phyloP scores from a whole-genome alignment of 2,329 filamentous ascomycete genomes.

The Neonectria punicea region DNA sequence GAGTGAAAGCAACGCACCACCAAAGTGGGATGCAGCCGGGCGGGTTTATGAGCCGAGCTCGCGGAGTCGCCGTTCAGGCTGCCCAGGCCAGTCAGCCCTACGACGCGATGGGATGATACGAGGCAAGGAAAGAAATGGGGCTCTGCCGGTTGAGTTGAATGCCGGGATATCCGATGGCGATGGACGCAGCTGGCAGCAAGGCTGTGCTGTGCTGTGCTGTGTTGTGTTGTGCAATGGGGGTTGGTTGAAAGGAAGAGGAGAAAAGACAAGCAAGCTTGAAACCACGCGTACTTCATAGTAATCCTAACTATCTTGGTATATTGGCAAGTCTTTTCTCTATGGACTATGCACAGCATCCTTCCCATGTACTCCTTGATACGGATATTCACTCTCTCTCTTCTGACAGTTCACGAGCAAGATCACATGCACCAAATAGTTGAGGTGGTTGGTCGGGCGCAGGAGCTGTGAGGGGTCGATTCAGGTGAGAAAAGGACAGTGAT shows the following conservation, averaged over 20 bases:
- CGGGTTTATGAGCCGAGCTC: not conserved
- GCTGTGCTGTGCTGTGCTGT: constrained; percentile 2
- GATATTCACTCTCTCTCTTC: not conserved
- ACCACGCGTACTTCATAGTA: not conserved
- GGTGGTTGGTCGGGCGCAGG: constrained; percentile 6
- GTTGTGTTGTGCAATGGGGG: not conserved
- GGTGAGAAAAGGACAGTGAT: constrained; percentile 1
- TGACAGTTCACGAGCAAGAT: not conserved
- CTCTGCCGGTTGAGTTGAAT: constrained; percentile 11
- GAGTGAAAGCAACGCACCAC: not conserved
- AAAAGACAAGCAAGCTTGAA: not conserved
- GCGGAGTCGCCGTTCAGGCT: constrained; percentile 23
- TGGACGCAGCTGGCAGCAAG: constrained; percentile 6
- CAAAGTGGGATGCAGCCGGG: not conserved
- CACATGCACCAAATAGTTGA: constrained; percentile 4
- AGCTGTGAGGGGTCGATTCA: not conserved
- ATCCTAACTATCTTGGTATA: not conserved
- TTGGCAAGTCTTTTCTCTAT: not conserved
- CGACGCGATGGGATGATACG: constrained; percentile 2
- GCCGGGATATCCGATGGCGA: constrained; percentile 16
- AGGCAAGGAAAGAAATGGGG: constrained; percentile 12
- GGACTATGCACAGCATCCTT: too few species aligned
- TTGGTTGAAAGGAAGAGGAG: not conserved
- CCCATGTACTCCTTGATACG: too few species aligned
- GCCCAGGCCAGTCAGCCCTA: constrained; percentile 24